phyloP scores from a whole-genome alignment of 1,139 yeast genomes.

The Yamadazyma atmosphaerica region DNA sequence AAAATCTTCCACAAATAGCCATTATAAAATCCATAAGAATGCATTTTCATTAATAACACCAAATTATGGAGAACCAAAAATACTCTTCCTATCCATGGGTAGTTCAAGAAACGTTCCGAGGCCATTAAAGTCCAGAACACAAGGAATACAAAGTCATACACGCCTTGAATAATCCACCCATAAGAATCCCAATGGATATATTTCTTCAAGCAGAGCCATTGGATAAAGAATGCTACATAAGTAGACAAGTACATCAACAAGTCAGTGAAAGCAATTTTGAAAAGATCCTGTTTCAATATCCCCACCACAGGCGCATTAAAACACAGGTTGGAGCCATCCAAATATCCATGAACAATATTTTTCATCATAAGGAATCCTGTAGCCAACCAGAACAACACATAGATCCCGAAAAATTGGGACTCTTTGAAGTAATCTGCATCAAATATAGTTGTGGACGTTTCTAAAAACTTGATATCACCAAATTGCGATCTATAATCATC shows the following conservation, averaged over 20 bases:
- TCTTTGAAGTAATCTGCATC: constrained; percentile 42
- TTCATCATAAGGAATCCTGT: constrained; percentile 54
- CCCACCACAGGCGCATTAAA: constrained; percentile 52
- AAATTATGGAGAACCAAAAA: constrained; percentile 80
- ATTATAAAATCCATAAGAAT: constrained; percentile 84
- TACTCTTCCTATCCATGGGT: constrained; percentile 87
- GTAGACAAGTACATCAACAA: constrained; percentile 64
- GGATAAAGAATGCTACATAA: constrained; percentile 59
- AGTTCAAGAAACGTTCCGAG: constrained; percentile 41
- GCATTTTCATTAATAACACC: constrained; percentile 89
- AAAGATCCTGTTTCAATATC: constrained; percentile 54
- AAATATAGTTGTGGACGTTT: constrained; percentile 46
- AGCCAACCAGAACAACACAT: constrained; percentile 67
- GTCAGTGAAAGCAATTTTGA: constrained; percentile 69
- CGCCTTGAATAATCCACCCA: constrained; percentile 63
- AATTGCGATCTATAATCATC: constrained; percentile 21
- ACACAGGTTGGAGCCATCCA: constrained; percentile 25
- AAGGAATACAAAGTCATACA: constrained; percentile 55
- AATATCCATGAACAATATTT: constrained; percentile 45
- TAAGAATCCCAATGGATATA: constrained; percentile 53
- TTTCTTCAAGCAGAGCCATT: constrained; percentile 43
- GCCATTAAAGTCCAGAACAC: constrained; percentile 54
- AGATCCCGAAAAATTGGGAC: constrained; percentile 62
- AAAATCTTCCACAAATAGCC: constrained; percentile 77
- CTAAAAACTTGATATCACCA: constrained; percentile 45